These are phyloP conservation scores for Kalmusia sp. DNA, from an alignment of 2,329 filamentous ascomycete species.

Conservation along the genomic window DNA sequence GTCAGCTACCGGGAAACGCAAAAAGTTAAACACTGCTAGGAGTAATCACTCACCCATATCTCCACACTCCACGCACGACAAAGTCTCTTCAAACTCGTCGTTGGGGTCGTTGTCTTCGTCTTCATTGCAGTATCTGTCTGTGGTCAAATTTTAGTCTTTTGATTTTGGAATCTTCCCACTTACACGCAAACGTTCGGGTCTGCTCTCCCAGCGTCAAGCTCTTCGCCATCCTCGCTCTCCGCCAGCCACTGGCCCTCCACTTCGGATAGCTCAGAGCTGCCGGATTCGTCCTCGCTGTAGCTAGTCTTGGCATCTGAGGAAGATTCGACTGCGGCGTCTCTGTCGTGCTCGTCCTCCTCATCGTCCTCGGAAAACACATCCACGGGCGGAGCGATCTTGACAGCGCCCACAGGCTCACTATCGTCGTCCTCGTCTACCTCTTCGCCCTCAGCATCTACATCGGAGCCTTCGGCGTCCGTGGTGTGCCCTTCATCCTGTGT, in stretches of 20 bases:
- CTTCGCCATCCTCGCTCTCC: slow-evolving; percentile 62
- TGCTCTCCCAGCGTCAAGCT: slow-evolving; percentile 61
- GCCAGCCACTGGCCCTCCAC: slow-evolving; percentile 63
- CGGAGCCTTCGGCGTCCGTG: slow-evolving; percentile 51
- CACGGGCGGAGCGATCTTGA: slow-evolving; percentile 48
- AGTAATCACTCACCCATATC: slow-evolving; percentile 74
- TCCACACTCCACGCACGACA: slow-evolving; percentile 78
- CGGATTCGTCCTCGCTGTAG: slow-evolving; percentile 48
- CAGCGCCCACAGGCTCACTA: slow-evolving; percentile 52
- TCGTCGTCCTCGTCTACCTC: slow-evolving; percentile 62
- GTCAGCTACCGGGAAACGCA: slow-evolving; percentile 50
- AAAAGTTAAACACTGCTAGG: slow-evolving; percentile 27
- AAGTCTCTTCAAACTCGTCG: slow-evolving; percentile 80
- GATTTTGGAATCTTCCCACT: slow-evolving; percentile 41
- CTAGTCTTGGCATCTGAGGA: slow-evolving; percentile 46
- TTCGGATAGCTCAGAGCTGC: slow-evolving; percentile 57
- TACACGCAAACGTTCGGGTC: slow-evolving; percentile 71
- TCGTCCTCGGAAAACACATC: slow-evolving; percentile 47
- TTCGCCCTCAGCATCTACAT: slow-evolving; percentile 52
- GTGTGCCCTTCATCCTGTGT: slow-evolving; percentile 37
- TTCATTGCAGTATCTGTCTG: slow-evolving; percentile 76
- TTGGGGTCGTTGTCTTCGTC: slow-evolving; percentile 83
- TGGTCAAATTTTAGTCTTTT: slow-evolving; percentile 19
- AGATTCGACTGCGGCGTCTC: slow-evolving; percentile 47
- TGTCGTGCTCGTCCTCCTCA: slow-evolving; percentile 48